phyloP scores from a whole-genome alignment of 2,329 filamentous ascomycete genomes.

The Dothistroma pini region DNA sequence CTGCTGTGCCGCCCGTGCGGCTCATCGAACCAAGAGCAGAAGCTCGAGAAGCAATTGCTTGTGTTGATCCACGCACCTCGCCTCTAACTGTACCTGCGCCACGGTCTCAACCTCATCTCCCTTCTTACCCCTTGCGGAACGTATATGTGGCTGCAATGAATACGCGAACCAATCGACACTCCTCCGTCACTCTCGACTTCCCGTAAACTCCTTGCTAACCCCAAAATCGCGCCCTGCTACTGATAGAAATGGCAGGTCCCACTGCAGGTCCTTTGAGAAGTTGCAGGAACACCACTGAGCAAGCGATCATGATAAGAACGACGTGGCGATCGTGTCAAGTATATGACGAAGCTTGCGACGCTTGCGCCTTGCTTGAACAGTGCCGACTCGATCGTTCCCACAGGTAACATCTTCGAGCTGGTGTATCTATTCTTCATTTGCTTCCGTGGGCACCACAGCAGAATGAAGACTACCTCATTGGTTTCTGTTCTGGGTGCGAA shows the following conservation, averaged over 20 bases:
- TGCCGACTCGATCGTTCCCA: not conserved
- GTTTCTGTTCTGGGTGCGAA: not conserved
- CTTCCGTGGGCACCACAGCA: not conserved
- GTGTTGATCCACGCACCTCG: not conserved
- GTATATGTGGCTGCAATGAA: not conserved
- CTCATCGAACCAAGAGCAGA: not conserved
- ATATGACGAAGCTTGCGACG: not conserved
- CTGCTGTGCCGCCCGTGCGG: not conserved
- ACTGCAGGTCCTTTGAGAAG: not conserved
- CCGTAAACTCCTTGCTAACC: not conserved
- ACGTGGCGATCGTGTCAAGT: not conserved
- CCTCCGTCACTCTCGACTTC: not conserved
- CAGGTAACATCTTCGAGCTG: not conserved
- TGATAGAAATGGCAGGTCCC: not conserved
- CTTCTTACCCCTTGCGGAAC: not conserved
- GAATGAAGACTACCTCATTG: not conserved
- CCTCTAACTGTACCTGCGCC: not conserved
- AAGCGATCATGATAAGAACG: not conserved
- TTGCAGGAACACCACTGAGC: not conserved
- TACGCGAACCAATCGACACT: not conserved
- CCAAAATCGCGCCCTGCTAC: not conserved
- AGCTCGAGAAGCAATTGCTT: not conserved
- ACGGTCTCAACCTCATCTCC: not conserved
- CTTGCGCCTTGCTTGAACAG: not conserved
- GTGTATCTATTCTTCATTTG: not conserved